A percentile compares a stretch with the other conserved stretches of the same genome.
Conservation (phyloP, 176 grass and related monocot genomes). For the Oryza officinalis region DNA sequence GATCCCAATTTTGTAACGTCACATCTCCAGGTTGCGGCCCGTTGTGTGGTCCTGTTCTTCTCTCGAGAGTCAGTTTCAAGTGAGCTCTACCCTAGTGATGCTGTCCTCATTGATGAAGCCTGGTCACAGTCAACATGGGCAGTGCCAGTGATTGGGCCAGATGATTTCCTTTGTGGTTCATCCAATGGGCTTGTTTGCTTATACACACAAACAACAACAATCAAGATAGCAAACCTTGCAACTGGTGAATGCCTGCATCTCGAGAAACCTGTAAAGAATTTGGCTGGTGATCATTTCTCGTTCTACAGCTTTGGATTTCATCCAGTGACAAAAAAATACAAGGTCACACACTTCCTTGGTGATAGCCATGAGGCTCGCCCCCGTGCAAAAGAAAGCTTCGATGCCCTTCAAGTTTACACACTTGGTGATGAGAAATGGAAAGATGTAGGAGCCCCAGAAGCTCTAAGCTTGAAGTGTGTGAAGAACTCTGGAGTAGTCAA, state of each 20-base stretch:
- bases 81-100: neutral
- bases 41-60: constrained; percentile 19
- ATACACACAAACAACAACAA: neutral
- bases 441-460: neutral
- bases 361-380: too few species aligned
- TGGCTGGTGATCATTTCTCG: constrained; percentile 20
- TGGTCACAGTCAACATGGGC: constrained; percentile 9
- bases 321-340: constrained; percentile 33
- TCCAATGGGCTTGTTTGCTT: constrained; percentile 43
- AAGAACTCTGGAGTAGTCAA: neutral
- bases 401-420: constrained; percentile 40
- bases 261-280: constrained; percentile 1
- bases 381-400: neutral
- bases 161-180: constrained; percentile 24
- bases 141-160: constrained; percentile 29
- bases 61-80: too few species aligned
- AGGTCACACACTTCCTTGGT: constrained; percentile 24
- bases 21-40: neutral
- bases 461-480: constrained; percentile 14
- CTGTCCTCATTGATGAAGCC: constrained; percentile 16
- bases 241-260: constrained; percentile 29
- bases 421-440: constrained; percentile 28
- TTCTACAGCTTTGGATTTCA: constrained; percentile 34
- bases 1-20: neutral
- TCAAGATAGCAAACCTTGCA: constrained; percentile 37